phyloP scores from a whole-genome alignment of 257 asterid genomes.

The Craterostigma plantagineum region DNA sequence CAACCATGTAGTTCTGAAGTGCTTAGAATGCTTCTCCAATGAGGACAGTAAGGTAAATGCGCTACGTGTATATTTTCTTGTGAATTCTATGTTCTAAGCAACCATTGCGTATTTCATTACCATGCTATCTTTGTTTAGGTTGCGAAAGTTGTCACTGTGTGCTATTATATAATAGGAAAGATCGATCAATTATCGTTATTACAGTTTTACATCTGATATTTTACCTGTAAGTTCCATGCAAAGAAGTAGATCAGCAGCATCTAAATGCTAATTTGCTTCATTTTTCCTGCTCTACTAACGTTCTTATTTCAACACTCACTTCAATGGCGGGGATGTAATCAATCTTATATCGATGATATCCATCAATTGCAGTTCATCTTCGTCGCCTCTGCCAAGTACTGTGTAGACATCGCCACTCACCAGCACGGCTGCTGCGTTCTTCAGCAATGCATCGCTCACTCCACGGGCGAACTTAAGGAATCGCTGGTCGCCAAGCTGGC shows the following conservation, averaged over 20 bases:
- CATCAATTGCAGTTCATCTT: slow-evolving; percentile 89
- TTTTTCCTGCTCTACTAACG: not conserved
- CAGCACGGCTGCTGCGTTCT: slow-evolving; percentile 93
- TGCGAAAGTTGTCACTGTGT: too few species aligned
- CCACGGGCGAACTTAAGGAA: slow-evolving; percentile 53
- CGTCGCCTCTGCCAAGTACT: slow-evolving; percentile 72
- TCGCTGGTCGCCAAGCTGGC: slow-evolving; percentile 51
- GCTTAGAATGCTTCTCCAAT: slow-evolving; percentile 62
- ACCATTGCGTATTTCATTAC: too few species aligned
- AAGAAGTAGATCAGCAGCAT: too few species aligned
- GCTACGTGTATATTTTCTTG: slow-evolving; percentile 1
- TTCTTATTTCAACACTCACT: too few species aligned
- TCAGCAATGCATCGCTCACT: slow-evolving; percentile 71
- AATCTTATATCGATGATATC: too few species aligned
- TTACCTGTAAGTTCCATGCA: too few species aligned
- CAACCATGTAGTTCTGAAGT: slow-evolving; percentile 81
- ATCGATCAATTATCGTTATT: too few species aligned
- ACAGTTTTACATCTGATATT: too few species aligned
- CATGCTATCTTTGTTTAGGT: too few species aligned
- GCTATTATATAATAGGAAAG: too few species aligned
- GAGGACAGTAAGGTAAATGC: slow-evolving; percentile 81
- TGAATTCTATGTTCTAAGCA: not conserved
- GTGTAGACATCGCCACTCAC: slow-evolving; percentile 79
- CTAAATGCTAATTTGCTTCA: too few species aligned
- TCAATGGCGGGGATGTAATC: too few species aligned